Conservation (phyloP, 1,284 basidiomycete genomes). For the Phlebopus sp. region DNA sequence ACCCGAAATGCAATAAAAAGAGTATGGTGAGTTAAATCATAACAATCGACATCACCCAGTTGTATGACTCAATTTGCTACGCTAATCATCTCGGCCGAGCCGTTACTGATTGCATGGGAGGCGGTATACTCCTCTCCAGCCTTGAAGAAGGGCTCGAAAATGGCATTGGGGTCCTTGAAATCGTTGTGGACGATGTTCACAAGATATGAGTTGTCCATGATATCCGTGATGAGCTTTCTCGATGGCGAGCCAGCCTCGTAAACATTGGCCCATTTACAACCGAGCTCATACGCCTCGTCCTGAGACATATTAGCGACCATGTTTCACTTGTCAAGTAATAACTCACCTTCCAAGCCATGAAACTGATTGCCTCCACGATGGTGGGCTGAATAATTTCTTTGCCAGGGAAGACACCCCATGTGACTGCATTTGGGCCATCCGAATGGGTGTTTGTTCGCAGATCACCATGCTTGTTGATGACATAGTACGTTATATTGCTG, state of each 20-base stretch:
- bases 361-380: conserved; percentile 95
- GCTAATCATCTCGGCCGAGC: conserved; percentile 31
- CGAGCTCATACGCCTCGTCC: conserved; percentile 98
- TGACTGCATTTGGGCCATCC: conserved; percentile 96
- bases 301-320: conserved; percentile 27
- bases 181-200: conserved; percentile 99
- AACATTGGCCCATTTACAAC: conserved; percentile 88
- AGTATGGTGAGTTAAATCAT: conserved; percentile 28
- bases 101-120: conserved; percentile 28
- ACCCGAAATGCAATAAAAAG: conserved; percentile 47
- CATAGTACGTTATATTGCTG: conserved; percentile 93
- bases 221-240: conserved; percentile 70
- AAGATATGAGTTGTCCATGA: conserved; percentile 85
- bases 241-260: conserved; percentile 81
- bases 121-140: conserved; percentile 61
- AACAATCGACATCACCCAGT: conserved; percentile 6
- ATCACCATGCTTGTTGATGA: conserved; percentile 90
- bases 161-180: conserved; percentile 80
- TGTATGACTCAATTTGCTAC: conserved; percentile 22
- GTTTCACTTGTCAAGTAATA: conserved; percentile 1
- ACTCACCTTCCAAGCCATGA: conserved; percentile 92
- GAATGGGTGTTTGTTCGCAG: conserved; percentile 89
- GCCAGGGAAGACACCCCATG: conserved; percentile 98
- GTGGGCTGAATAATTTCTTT: conserved; percentile 98
- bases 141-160: conserved; percentile 85